A percentile compares a stretch with the other conserved stretches of the same genome.
These are phyloP conservation scores for Boletus nobilissimus DNA, from an alignment of 1,284 basidiomycete genomes.

Conservation along the genomic window DNA sequence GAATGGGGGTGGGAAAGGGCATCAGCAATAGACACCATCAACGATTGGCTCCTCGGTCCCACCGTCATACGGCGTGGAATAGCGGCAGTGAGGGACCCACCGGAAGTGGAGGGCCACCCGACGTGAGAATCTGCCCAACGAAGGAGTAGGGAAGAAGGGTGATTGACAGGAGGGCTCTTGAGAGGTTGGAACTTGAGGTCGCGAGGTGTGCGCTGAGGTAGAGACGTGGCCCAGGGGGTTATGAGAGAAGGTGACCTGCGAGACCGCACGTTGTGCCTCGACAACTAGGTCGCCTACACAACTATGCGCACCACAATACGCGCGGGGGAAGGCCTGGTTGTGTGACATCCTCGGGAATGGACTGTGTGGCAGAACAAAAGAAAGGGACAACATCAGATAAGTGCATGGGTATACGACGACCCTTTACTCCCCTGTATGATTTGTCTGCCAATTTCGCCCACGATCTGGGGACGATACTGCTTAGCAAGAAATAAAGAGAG, in stretches of 20 bases:
- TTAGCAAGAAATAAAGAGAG: constrained; percentile 6
- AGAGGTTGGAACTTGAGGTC: constrained; percentile 14
- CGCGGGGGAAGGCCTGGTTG: constrained; percentile 81
- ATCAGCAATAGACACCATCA: constrained; percentile 63
- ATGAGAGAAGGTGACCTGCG: constrained; percentile 63
- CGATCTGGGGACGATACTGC: constrained; percentile 62
- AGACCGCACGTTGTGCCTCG: constrained; percentile 71
- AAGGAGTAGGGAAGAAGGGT: constrained; percentile 42
- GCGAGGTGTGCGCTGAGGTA: constrained; percentile 20
- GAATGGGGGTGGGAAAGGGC: constrained; percentile 53
- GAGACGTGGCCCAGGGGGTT: constrained; percentile 48
- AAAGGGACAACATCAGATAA: constrained; percentile 5
- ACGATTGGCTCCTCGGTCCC: constrained; percentile 50
- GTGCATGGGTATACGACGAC: not conserved
- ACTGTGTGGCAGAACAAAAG: constrained; percentile 54
- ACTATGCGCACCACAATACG: constrained; percentile 74
- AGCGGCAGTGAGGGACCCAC: constrained; percentile 18
- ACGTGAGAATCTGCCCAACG: constrained; percentile 46
- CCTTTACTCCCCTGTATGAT: constrained; percentile 69
- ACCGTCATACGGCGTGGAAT: constrained; percentile 22
- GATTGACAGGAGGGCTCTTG: constrained; percentile 23
- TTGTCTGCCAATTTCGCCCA: constrained; percentile 84
- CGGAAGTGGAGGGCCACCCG: constrained; percentile 34
- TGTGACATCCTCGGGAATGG: constrained; percentile 84
- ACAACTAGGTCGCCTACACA: constrained; percentile 69